Conservation (phyloP, 805 yeast genomes). For the Kodamaea restingae region DNA sequence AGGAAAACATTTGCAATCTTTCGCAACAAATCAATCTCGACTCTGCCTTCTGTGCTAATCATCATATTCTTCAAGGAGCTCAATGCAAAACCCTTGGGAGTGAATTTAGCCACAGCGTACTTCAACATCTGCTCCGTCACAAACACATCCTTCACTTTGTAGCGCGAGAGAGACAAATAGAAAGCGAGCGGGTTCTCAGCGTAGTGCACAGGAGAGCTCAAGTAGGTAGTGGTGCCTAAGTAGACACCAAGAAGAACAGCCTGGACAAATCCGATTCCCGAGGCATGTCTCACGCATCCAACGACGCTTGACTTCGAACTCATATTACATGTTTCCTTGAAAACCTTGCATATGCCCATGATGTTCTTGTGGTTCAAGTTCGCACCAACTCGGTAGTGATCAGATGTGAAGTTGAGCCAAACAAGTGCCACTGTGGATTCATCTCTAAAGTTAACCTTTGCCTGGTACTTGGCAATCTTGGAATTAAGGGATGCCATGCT, state of each 20-base stretch:
- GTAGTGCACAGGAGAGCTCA: conserved; percentile 74
- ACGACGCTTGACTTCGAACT: conserved; percentile 66
- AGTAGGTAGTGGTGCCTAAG: conserved; percentile 79
- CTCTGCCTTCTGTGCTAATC: conserved; percentile 75
- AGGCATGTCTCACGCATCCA: conserved; percentile 81
- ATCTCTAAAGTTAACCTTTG: conserved; percentile 34
- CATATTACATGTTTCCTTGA: conserved; percentile 89
- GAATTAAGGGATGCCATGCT: conserved; percentile 39
- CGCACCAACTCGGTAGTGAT: conserved; percentile 60
- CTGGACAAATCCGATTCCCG: conserved; percentile 86
- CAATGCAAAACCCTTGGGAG: conserved; percentile 60
- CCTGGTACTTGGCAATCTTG: conserved; percentile 41
- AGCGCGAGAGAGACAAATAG: conserved; percentile 64
- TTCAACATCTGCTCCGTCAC: conserved; percentile 80
- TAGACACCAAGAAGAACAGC: conserved; percentile 81
- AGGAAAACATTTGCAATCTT: conserved; percentile 60
- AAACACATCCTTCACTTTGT: conserved; percentile 80
- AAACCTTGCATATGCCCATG: conserved; percentile 76
- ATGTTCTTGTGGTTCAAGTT: conserved; percentile 58
- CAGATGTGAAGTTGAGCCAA: conserved; percentile 70
- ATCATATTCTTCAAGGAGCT: conserved; percentile 72
- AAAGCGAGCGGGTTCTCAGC: conserved; percentile 70
- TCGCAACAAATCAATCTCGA: conserved; percentile 56
- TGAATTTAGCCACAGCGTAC: conserved; percentile 59
- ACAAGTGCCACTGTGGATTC: conserved; percentile 51